Percentiles rank a stretch among this genome's conserved stretches.
These are phyloP conservation scores for Boletus vermiculosoides DNA, from an alignment of 768 basidiomycete species.

Conservation along the genomic window DNA sequence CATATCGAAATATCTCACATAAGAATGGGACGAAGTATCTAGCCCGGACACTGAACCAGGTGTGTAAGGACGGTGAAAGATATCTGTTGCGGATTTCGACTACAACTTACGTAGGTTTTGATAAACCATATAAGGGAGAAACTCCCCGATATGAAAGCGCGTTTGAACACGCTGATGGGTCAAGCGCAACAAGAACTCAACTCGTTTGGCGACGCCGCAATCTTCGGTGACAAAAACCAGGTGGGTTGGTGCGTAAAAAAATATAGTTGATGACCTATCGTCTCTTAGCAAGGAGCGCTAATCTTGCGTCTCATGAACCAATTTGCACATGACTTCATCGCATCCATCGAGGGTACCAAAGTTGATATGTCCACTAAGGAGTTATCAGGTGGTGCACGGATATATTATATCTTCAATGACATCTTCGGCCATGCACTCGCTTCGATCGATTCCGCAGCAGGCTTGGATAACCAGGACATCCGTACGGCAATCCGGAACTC, in stretches of 20 bases:
- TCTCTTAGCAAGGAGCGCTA: slow-evolving; percentile 72
- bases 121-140: slow-evolving; percentile 99
- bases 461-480: slow-evolving; percentile 92
- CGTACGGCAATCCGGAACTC: slow-evolving; percentile 98
- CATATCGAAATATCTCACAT: slow-evolving; percentile 94
- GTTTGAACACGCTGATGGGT: slow-evolving; percentile 96
- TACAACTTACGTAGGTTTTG: slow-evolving; percentile 62
- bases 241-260: slow-evolving; percentile 31
- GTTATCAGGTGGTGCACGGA: slow-evolving; percentile 93
- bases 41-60: slow-evolving; percentile 91
- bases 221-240: slow-evolving; percentile 89
- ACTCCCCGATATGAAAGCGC: slow-evolving; percentile 98
- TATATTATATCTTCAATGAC: slow-evolving; percentile 99
- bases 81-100: neutral
- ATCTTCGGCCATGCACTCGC: slow-evolving; percentile 91
- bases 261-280: slow-evolving; percentile 10
- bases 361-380: slow-evolving; percentile 98
- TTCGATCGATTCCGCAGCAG: slow-evolving; percentile 86
- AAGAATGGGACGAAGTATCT: slow-evolving; percentile 97
- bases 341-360: slow-evolving; percentile 96
- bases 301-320: slow-evolving; percentile 97
- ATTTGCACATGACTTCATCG: slow-evolving; percentile 95
- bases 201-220: slow-evolving; percentile 90
- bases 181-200: slow-evolving; percentile 98
- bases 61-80: slow-evolving; percentile 34